Conservation (phyloP, 108 stramenopile genomes). For the Pinguiococcus pyrenoidosus region DNA sequence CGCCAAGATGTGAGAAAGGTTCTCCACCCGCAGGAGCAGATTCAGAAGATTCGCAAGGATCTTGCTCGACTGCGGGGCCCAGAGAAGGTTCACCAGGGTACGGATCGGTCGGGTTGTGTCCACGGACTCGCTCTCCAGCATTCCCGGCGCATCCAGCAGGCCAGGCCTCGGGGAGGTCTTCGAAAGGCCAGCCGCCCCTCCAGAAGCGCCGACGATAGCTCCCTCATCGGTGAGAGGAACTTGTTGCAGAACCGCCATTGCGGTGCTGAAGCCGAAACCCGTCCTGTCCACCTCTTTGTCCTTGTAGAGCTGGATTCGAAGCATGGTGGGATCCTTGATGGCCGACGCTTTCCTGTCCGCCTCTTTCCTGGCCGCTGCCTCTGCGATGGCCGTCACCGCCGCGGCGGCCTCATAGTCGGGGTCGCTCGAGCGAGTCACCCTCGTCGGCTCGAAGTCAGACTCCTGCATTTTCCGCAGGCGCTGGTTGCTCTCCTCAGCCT, state of each 20-base stretch:
- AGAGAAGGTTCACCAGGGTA: conserved; percentile 72
- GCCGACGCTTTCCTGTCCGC: too few species aligned
- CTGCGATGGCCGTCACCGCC: too few species aligned
- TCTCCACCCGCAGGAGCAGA: conserved; percentile 76
- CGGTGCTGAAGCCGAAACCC: conserved; percentile 71
- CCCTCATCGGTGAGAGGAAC: conserved; percentile 46
- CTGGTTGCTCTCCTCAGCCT: too few species aligned
- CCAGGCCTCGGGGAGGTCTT: conserved; percentile 36
- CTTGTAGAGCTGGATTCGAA: conserved; percentile 58
- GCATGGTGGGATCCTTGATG: conserved; percentile 35
- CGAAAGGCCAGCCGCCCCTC: too few species aligned
- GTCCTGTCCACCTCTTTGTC: conserved; percentile 54
- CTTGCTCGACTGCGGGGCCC: conserved; percentile 63
- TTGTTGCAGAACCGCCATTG: conserved; percentile 61
- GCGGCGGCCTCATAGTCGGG: too few species aligned
- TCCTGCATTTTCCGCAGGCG: too few species aligned
- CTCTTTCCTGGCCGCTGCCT: too few species aligned
- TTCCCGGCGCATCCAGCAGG: conserved; percentile 27
- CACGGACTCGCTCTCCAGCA: background rate
- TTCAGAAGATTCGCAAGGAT: conserved; percentile 65
- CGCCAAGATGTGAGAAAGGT: conserved; percentile 78
- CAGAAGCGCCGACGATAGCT: too few species aligned
- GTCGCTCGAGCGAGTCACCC: too few species aligned
- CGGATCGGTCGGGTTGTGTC: conserved; percentile 28
- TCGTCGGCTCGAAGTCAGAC: too few species aligned